These are phyloP conservation scores for Zhuliangozyma parablackwelliae DNA, from an alignment of 1,139 yeast genomes.

Conservation along the genomic window DNA sequence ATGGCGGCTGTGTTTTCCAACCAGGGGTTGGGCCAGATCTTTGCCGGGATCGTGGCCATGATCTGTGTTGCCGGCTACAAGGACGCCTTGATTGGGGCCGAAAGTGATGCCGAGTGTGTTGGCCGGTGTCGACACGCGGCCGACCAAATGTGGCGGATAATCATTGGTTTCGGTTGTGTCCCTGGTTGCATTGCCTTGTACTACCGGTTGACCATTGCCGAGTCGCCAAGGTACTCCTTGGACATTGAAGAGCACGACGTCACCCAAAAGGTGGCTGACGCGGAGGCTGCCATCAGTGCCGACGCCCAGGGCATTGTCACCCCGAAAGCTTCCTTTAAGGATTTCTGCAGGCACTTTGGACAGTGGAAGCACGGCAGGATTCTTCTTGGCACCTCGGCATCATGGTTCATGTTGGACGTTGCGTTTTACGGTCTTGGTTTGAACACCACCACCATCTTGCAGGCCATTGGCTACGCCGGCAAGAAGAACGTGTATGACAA, in stretches of 20 bases:
- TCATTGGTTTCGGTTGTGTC: conserved; percentile 83
- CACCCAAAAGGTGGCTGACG: conserved; percentile 54
- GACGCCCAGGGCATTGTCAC: conserved; percentile 44
- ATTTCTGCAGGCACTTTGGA: conserved; percentile 67
- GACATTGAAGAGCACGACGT: conserved; percentile 63
- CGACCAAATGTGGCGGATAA: conserved; percentile 92
- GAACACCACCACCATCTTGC: conserved; percentile 74
- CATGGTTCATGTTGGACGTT: conserved; percentile 95
- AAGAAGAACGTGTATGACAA: conserved; percentile 59
- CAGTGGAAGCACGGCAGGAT: conserved; percentile 88
- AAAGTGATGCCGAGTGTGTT: conserved; percentile 53
- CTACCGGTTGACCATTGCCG: conserved; percentile 89
- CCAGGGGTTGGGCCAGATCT: conserved; percentile 88
- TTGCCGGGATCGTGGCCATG: conserved; percentile 80
- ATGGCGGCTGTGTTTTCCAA: conserved; percentile 92
- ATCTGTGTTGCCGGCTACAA: conserved; percentile 71
- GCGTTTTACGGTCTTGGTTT: conserved; percentile 89
- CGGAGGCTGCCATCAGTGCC: conserved; percentile 48
- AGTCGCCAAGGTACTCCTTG: conserved; percentile 84
- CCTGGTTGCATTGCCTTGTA: conserved; percentile 81
- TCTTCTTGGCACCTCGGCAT: conserved; percentile 89
- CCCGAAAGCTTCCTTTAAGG: conserved; percentile 56
- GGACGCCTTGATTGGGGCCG: conserved; percentile 47
- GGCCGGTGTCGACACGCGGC: conserved; percentile 66
- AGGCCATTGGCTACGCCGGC: conserved; percentile 80